Evolutionary conservation across 768 basidiomycete genomes (phyloP), one percentile per base, ranked within the genome.

Genomic region (Xerocomus potaroensis): DNA sequence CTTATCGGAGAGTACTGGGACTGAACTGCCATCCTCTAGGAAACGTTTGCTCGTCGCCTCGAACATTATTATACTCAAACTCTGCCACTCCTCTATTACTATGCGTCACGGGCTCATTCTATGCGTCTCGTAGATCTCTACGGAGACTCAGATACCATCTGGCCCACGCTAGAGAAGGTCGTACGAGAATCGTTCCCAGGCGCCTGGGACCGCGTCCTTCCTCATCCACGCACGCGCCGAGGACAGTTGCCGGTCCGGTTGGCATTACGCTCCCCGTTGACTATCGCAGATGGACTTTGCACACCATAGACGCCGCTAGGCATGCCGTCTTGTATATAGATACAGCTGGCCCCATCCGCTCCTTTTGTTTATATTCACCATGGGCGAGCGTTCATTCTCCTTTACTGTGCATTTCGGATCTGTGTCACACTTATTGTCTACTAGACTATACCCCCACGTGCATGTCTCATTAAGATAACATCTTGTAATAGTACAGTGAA

Each of bases 31-130:
- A 35, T 33, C 27, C 35, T 48, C 7, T 64, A 91, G 90, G 86
- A 90, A 65, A 74, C 79, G 21, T 90, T 91, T 61, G 69, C 79
- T 23, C 82, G 82, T 33, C 84, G 91, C 5, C 74, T 93, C 15
- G 68, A 75, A 29, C 76, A 83, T 43, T 94, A 90, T 62, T 91
- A 93, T 60, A 69, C 74, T 0, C 79, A 82, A 27, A 91, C 88
- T 0, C 79, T 83, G n/a, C 91, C 91, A 7, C 70, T 94, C 6
- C 71, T 94, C 8, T 69, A 74, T n/a, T 86, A 90, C 63, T 94
- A 83, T 62, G 53, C 71, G 26, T 64, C 64, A 8, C 55, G 68
- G 10, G 68, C 75, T 5, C 58, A 72, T 9, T 69, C 75, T 8
- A 72, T 74, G 24, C 71, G 70, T 41, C 62, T 83, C 21, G 68